phyloP scores from a whole-genome alignment of 768 basidiomycete genomes.

The Mycena leptocephala region DNA sequence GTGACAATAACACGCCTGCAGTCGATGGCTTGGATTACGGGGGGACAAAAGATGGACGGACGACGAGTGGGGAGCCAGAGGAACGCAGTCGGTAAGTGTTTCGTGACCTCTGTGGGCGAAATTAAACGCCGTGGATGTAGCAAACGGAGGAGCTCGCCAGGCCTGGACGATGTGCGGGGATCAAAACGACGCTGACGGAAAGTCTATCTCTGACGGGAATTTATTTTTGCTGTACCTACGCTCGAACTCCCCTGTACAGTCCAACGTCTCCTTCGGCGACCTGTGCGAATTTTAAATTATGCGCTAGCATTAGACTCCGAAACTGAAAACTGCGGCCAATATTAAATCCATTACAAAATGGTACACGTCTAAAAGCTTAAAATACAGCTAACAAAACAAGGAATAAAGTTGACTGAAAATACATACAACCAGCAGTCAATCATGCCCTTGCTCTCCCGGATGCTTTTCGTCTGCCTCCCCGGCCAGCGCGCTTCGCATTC shows the following conservation, averaged over 20 bases:
- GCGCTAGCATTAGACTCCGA: no score
- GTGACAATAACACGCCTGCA: slow-evolving; percentile 88
- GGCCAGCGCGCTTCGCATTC: slow-evolving; percentile 64
- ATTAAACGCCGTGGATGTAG: slow-evolving; percentile 60
- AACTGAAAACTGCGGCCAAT: background rate
- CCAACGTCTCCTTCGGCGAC: background rate
- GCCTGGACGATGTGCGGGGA: slow-evolving; percentile 76
- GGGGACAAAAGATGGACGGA: slow-evolving; percentile 70
- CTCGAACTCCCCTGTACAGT: background rate
- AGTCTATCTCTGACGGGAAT: slow-evolving; percentile 1
- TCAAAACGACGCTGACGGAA: slow-evolving; percentile 77
- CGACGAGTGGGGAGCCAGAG: slow-evolving; percentile 78
- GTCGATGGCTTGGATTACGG: slow-evolving; percentile 94
- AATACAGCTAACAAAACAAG: background rate
- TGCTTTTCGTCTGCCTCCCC: slow-evolving; percentile 66
- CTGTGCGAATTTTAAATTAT: no score
- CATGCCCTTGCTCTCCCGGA: slow-evolving; percentile 42
- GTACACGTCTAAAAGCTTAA: background rate
- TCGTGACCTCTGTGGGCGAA: no score
- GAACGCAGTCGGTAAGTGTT: slow-evolving; percentile 73
- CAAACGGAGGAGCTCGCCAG: slow-evolving; percentile 84
- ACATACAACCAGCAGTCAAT: background rate
- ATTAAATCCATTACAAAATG: slow-evolving; percentile 16
- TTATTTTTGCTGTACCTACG: slow-evolving; percentile 12
- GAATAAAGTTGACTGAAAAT: background rate